Conservation (phyloP, 169 alveolate genomes). For the Eimeria acervulina region DNA sequence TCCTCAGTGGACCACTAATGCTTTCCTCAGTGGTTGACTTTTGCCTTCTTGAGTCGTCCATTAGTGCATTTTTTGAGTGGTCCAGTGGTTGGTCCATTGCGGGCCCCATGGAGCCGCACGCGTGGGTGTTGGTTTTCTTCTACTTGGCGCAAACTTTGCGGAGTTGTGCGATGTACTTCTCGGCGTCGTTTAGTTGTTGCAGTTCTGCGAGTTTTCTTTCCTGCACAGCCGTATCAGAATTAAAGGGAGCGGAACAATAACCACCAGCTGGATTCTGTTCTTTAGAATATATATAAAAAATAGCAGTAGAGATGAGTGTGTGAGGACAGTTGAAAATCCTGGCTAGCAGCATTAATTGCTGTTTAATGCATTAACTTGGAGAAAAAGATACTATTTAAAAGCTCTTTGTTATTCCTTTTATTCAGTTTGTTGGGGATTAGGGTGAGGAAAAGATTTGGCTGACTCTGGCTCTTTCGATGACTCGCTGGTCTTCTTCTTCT, state of each 20-base stretch:
- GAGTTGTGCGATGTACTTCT: constrained; percentile 32
- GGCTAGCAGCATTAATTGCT: too few relatives aligned
- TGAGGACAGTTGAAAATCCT: too few relatives aligned
- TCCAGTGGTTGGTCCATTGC: too few relatives aligned
- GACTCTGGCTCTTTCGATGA: constrained; percentile 44
- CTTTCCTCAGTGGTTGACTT: neutral
- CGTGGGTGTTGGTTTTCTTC: neutral
- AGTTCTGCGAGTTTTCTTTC: constrained; percentile 51
- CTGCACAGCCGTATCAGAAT: neutral
- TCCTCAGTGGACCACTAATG: neutral
- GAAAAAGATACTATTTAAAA: neutral
- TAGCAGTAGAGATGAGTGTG: too few relatives aligned
- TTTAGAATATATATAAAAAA: too few relatives aligned
- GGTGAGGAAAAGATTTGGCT: neutral
- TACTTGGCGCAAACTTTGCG: constrained; percentile 1
- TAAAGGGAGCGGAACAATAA: neutral
- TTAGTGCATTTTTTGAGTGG: too few relatives aligned
- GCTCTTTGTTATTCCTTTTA: too few relatives aligned
- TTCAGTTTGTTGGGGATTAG: neutral
- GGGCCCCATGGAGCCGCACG: neutral
- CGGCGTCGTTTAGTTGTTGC: constrained; percentile 2
- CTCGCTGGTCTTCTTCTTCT: constrained; percentile 64
- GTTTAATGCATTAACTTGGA: too few relatives aligned
- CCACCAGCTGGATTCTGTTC: too few relatives aligned
- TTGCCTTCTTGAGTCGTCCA: too few relatives aligned